A percentile compares a stretch with the other conserved stretches of the same genome.
phyloP scores from a whole-genome alignment of 192 early-diverging fungal species.

The Rhizophagus prolifer region DNA sequence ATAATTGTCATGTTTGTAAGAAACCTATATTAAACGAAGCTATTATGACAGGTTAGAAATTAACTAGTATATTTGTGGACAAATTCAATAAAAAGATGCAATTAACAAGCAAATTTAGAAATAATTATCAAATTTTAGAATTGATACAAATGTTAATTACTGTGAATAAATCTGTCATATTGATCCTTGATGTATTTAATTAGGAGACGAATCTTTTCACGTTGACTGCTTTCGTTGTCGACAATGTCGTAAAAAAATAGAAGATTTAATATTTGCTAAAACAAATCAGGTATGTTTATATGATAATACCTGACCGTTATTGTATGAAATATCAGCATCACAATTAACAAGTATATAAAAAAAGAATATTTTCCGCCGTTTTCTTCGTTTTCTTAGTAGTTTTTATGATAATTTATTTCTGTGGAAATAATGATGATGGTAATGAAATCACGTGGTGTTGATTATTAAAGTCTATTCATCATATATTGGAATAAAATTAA shows the following conservation, averaged over 20 bases:
- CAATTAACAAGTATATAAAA: background rate
- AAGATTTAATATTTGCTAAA: conserved; percentile 77
- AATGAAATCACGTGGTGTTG: too few species aligned
- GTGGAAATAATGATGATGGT: too few species aligned
- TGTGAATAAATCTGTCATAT: too few species aligned
- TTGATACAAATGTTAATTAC: too few species aligned
- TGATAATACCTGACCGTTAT: background rate
- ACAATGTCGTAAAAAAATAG: conserved; percentile 69
- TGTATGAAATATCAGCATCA: background rate
- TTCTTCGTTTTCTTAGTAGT: too few species aligned
- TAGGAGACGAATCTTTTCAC: conserved; percentile 76
- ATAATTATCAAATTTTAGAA: too few species aligned
- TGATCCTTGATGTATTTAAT: conserved; percentile 6
- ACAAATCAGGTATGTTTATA: conserved; percentile 59
- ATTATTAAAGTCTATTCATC: too few species aligned
- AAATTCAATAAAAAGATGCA: background rate
- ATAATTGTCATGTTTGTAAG: conserved; percentile 72
- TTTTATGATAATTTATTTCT: background rate
- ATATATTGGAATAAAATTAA: too few species aligned
- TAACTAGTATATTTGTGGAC: background rate
- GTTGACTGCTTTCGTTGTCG: conserved; percentile 79
- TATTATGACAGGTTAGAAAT: conserved; percentile 70
- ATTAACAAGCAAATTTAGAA: too few species aligned
- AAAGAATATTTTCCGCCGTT: background rate
- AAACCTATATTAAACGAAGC: conserved; percentile 77